Evolutionary conservation across 2,329 filamentous ascomycete species (phyloP).

Genomic region (Ceratocystis papillata): DNA sequence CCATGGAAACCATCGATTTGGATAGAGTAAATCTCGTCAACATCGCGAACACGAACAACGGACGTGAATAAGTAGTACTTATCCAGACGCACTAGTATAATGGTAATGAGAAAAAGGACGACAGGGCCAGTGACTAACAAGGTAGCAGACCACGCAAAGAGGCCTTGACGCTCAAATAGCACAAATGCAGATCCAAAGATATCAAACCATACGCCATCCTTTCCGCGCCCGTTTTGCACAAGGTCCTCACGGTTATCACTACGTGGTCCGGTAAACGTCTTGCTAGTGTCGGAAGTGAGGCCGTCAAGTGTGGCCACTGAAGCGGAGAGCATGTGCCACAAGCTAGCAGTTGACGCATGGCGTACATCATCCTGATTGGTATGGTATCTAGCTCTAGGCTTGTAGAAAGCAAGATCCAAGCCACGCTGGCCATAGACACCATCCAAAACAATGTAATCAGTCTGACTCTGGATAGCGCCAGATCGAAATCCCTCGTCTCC

Average conservation of each 20-base stretch:
- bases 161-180: slow-evolving; percentile 64
- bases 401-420: slow-evolving; percentile 84
- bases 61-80: slow-evolving; percentile 83
- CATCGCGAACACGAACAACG: slow-evolving; percentile 43
- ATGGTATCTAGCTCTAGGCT: slow-evolving; percentile 77
- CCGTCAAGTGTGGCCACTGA: slow-evolving; percentile 62
- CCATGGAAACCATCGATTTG: slow-evolving; percentile 66
- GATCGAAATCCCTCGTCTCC: slow-evolving; percentile 73
- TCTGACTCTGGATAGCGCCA: slow-evolving; percentile 70
- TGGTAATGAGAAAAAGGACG: slow-evolving; percentile 56
- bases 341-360: slow-evolving; percentile 57
- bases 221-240: slow-evolving; percentile 55
- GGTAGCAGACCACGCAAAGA: slow-evolving; percentile 81
- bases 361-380: slow-evolving; percentile 77
- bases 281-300: slow-evolving; percentile 57
- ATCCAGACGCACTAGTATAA: slow-evolving; percentile 57
- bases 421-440: slow-evolving; percentile 70
- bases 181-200: slow-evolving; percentile 71
- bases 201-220: slow-evolving; percentile 83
- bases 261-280: slow-evolving; percentile 52
- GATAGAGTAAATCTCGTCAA: slow-evolving; percentile 52
- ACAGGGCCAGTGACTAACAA: slow-evolving; percentile 72
- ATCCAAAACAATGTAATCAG: slow-evolving; percentile 79
- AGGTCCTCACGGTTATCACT: slow-evolving; percentile 47
- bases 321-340: slow-evolving; percentile 94